Base-by-base conservation (phyloP, 2,329 filamentous ascomycete genomes). In the Penicillium sp. region DNA sequence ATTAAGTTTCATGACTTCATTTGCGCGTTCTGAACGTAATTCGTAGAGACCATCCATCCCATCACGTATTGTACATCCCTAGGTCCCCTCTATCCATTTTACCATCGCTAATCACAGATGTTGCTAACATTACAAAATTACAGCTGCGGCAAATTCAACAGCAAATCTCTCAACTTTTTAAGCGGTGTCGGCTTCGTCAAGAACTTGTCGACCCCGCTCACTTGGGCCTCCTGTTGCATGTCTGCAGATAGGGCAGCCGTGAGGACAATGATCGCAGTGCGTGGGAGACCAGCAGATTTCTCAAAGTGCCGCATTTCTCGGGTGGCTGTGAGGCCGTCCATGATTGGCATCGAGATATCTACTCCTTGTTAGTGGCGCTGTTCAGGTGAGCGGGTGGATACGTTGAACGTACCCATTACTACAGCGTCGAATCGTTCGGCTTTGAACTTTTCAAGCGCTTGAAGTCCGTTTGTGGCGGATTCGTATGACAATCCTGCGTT, bases 331-430 rank as follows among this genome's bases (percentile, higher is more conserved):
- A 73, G 60, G 4, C 72, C 72, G 54, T 74, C 69, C 71, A 74
- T 74, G 7, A 71, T 64, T 1, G 72, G 72, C 71, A 74, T 74
- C 18, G 66, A 71, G n/a, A 73, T 71, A 53, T 73, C 70, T 71
- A 62, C 58, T 27, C 22, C 18, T 19, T 35, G 16, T 43, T 41
- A 33, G 24, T 31, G 19, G 31, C 5, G 33, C 11, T 24, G 4
- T 46, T 49, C 27, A 6, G n/a, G 4, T n/a, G 41, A 14, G n/a
- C 6, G n/a, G 6, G 13, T 24, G 27, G 16, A 14, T 14, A 2
- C 19, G 2, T 1, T 4, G 14, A 6, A 37, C 50, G 36, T 56
- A 68, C 65, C 68, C 63, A 70, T 71, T 2, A 71, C 54, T 7
- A 71, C 56, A 7, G 56, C 62, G 27, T 60, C 53, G 22, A 62